Percentiles rank a stretch among this genome's conserved stretches.
Conservation (phyloP, 1,284 basidiomycete species). For the Microbotryomycetes sp. region DNA sequence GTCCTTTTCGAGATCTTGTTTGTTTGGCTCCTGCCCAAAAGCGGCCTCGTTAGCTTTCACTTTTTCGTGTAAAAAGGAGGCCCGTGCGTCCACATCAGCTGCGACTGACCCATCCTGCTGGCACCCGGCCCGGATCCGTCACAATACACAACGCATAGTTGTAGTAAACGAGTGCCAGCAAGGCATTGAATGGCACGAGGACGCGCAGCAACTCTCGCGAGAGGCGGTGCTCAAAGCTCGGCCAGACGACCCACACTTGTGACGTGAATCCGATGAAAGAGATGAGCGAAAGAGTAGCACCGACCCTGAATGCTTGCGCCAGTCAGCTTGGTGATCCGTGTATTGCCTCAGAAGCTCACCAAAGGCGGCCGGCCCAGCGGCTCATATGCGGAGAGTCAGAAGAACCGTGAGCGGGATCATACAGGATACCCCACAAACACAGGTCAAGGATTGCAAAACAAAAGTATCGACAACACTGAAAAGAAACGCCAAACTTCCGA, state of each 20-base stretch:
- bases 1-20: constrained; percentile 46
- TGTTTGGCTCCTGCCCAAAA: constrained; percentile 58
- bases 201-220: constrained; percentile 64
- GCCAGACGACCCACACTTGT: constrained; percentile 85
- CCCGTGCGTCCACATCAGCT: too few species aligned
- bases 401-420: background rate
- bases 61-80: background rate
- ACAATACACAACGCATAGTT: constrained; percentile 75
- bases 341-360: background rate
- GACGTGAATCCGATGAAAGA: constrained; percentile 79
- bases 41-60: background rate
- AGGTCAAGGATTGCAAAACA: background rate
- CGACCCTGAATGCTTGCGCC: constrained; percentile 39
- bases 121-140: constrained; percentile 78
- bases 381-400: background rate
- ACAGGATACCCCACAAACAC: background rate
- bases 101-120: constrained; percentile 66
- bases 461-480: background rate
- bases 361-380: background rate
- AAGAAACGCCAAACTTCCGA: background rate
- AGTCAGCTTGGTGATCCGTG: background rate
- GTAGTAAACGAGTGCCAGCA: constrained; percentile 71
- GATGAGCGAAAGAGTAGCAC: constrained; percentile 65
- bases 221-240: constrained; percentile 62
- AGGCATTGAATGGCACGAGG: constrained; percentile 53